A percentile compares a stretch with the other conserved stretches of the same genome.
Evolutionary conservation across 129 eudicot species (phyloP).

Genomic region (Ambrosia trifida): DNA sequence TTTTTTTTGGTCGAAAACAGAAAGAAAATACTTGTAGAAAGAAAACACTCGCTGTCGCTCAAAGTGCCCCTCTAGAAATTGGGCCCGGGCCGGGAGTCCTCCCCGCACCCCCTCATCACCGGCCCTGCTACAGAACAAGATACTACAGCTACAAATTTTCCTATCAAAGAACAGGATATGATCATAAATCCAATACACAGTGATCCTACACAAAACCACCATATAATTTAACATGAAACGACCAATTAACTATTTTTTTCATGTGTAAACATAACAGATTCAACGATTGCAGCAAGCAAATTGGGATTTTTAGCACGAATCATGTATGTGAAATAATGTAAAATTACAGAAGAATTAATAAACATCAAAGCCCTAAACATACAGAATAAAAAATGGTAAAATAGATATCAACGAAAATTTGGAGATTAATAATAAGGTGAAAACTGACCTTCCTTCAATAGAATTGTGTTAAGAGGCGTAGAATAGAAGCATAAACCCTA

Average conservation of each 20-base stretch:
- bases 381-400: neutral
- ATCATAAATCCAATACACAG: too few relatives aligned
- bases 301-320: neutral
- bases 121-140: neutral
- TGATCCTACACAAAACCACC: too few relatives aligned
- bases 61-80: too few relatives aligned
- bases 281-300: neutral
- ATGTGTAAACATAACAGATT: neutral
- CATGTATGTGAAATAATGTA: neutral
- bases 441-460: neutral
- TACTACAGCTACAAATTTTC: neutral
- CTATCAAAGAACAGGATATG: neutral
- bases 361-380: neutral
- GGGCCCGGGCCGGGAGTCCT: too few relatives aligned
- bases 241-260: too few relatives aligned
- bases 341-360: neutral
- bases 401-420: neutral
- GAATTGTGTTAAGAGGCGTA: neutral
- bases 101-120: too few relatives aligned
- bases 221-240: too few relatives aligned
- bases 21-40: too few relatives aligned
- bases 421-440: neutral
- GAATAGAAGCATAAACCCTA: neutral
- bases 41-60: too few relatives aligned
- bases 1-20: too few relatives aligned